Conservation (phyloP, 129 eudicot species). For the Rutidosis leptorrhynchoides region DNA sequence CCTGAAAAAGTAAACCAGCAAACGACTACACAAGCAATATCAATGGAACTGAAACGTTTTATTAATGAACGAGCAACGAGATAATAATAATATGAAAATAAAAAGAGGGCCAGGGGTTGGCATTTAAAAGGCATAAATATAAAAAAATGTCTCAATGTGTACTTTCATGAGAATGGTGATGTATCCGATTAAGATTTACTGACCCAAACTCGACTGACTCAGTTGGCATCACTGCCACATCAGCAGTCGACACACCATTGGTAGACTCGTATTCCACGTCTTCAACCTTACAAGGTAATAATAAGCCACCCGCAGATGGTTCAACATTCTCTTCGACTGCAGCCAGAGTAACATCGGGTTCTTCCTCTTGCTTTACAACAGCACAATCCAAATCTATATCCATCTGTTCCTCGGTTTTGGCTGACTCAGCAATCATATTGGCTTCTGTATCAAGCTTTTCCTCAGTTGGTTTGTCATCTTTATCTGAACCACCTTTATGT, state of each 20-base stretch:
- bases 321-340: conserved; percentile 1
- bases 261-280: conserved; percentile 17
- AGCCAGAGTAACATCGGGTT: conserved; percentile 16
- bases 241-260: conserved; percentile 46
- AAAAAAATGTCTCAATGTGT: conserved; percentile 73
- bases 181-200: conserved; percentile 87
- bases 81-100: conserved; percentile 8
- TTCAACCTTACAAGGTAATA: conserved; percentile 26
- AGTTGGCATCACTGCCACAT: conserved; percentile 48
- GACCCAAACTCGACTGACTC: conserved; percentile 73
- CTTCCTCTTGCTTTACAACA: conserved; percentile 29
- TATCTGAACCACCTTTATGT: conserved; percentile 26
- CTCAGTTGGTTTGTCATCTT: conserved; percentile 26
- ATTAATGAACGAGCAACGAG: conserved; percentile 41
- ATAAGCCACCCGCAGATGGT: conserved; percentile 25
- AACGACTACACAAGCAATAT: conserved; percentile 14
- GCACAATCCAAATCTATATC: conserved; percentile 35
- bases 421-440: conserved; percentile 15
- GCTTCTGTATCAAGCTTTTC: conserved; percentile 20
- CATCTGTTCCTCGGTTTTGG: conserved; percentile 23
- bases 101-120: conserved; percentile 24
- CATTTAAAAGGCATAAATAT: conserved; percentile 39
- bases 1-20: conserved; percentile 9
- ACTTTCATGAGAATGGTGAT: conserved; percentile 94
- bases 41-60: conserved; percentile 35